Base-by-base conservation (phyloP, 805 yeast genomes). In the Sugiyamaella smithiae region DNA sequence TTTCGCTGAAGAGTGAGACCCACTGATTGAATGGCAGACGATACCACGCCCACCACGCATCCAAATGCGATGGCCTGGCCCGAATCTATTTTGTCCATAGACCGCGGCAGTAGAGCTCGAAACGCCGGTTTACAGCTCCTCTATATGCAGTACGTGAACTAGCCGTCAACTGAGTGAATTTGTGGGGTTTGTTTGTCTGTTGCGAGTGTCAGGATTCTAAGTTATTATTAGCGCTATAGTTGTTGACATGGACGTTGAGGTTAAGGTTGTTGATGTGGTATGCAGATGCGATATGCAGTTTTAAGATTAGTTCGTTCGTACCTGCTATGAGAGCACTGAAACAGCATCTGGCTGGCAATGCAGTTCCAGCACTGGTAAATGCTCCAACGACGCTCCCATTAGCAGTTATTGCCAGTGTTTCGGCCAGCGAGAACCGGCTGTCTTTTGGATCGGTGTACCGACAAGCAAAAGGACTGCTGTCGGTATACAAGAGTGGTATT, bases 1-100 rank as follows among this genome's bases (percentile, higher is more conserved):
- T 85, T 84, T 43, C 96, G 71, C 66, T 88, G 96, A 33, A 88
- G 70, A 1, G 93, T 86, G 33, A 88, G 74, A 0, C 96, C 96
- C 16, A 88, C 68, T 1, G 93, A 82, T 65, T 88, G 96, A 29
- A 83, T 74, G 1, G 88, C 88, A 2, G 90, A 81, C 5, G 95
- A 84, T 8, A 82, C 56, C 8, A 88, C 75, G 9, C 91, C 95
- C 7, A 83, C 88, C 2, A 73, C 56, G 52, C 88, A 81, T 7
- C 91, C 91, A 1, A 83, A 50, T 2, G 72, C 56, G 11, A 81
- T 72, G 17, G 56, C 52, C 16, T 43, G 33, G 24, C 31, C 26
- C 9, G 55, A 48, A 37, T 49, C 50, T 9, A 49, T 45, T n/a
- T 20, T 33, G 33, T 40, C 50, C 50, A 46, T 46, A n/a, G 37